These are phyloP conservation scores for Cladochytrium replicatum DNA, from an alignment of 192 early-diverging fungal species.

Conservation along the genomic window DNA sequence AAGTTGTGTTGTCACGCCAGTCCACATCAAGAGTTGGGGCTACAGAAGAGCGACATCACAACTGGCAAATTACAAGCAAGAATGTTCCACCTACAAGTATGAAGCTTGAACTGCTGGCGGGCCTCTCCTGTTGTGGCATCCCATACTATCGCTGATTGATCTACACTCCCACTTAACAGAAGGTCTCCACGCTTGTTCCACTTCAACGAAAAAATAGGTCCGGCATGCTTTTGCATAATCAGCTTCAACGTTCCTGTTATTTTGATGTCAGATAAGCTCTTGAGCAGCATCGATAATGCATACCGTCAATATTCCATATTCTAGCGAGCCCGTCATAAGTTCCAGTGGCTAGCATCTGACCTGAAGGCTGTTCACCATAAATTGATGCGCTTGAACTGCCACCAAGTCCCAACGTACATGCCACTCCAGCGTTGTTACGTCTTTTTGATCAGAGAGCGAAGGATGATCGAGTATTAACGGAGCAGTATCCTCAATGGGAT, in stretches of 20 bases:
- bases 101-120: slow-evolving; percentile 64
- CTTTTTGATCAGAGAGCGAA: slow-evolving; percentile 38
- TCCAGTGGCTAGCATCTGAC: slow-evolving; percentile 72
- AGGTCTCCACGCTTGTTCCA: slow-evolving; percentile 76
- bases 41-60: slow-evolving; percentile 1
- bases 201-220: slow-evolving; percentile 72
- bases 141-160: slow-evolving; percentile 80
- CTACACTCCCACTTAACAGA: slow-evolving; percentile 65
- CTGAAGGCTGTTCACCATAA: slow-evolving; percentile 47
- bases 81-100: slow-evolving; percentile 30
- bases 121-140: slow-evolving; percentile 61
- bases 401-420: slow-evolving; percentile 46
- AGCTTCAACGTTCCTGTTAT: slow-evolving; percentile 45
- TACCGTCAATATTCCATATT: slow-evolving; percentile 64
- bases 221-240: slow-evolving; percentile 57
- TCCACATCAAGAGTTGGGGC: slow-evolving; percentile 65
- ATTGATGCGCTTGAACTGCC: slow-evolving; percentile 8
- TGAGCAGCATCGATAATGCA: not conserved
- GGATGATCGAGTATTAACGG: slow-evolving; percentile 39
- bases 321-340: slow-evolving; percentile 76
- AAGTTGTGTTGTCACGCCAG: slow-evolving; percentile 86
- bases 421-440: slow-evolving; percentile 80
- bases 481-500: slow-evolving; percentile 37
- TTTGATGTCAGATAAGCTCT: slow-evolving; percentile 8
- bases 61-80: not conserved